Evolutionary conservation across 495 filamentous ascomycete species (phyloP), one percentile per base, ranked within the genome.

Genomic region (Aspergillus homomorphus): DNA sequence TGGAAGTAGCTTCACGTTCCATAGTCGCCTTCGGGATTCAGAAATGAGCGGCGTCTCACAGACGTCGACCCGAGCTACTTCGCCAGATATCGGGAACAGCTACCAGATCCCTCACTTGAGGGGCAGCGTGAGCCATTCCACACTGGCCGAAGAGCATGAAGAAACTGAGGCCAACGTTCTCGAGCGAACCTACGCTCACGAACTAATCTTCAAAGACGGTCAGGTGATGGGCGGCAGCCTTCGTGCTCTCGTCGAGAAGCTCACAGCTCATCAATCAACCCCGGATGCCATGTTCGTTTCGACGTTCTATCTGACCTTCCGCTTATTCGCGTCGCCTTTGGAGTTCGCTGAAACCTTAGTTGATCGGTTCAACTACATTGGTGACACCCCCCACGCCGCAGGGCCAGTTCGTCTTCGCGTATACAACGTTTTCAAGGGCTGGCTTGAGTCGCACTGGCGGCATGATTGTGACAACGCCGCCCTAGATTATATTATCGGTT

Each of bases 371-470:
- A 89, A 97, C 58, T 95, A 96, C 64, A 88, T 96, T 54, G 88
- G 82, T 6, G 89, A 95, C 45, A 87, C 84, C 28, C 82, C 86
- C 12, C 79, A 83, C 46, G 84, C 89, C 19, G 87, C 89, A 9
- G 80, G 77, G 4, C 91, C 92, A 0, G 92, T 98, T 19, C 87
- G 92, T 33, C 78, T 98, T 33, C 84, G 95, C 16, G 91, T 97
- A 0, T 98, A 96, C 78, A 98, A 99, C 68, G 85, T 92, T 42
- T 90, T 97, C 78, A 99, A 99, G 73, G 87, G 88, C 28, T 99
- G 95, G 95, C 75, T 99, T 4, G 95, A 99, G 73, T 92, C 88
- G 2, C 91, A 98, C 73, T 99, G 95, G 95, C 86, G 89, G 23
- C 84, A 88, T 58, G 85, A 90, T 24, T 80, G 85, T 23, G 95